phyloP scores from a whole-genome alignment of 495 filamentous ascomycete genomes.

The Parmelia sp. region DNA sequence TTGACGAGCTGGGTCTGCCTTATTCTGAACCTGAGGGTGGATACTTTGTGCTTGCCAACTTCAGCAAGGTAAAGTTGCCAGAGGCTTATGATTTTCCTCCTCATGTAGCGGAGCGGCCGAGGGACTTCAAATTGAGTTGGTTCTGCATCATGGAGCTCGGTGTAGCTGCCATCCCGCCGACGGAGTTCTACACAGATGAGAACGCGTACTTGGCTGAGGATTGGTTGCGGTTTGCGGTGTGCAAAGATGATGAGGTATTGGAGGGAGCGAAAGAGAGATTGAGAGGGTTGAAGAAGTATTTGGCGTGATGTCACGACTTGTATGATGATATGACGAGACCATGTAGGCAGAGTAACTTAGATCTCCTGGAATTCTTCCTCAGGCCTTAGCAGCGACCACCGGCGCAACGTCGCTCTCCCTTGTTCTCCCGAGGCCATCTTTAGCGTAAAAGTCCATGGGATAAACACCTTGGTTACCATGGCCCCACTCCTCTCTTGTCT shows the following conservation, averaged over 20 bases:
- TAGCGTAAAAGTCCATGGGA: constrained; percentile 97
- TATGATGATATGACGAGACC: neutral
- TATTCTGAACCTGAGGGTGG: constrained; percentile 93
- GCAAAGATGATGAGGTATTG: constrained; percentile 86
- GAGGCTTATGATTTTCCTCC: constrained; percentile 77
- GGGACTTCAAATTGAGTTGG: constrained; percentile 93
- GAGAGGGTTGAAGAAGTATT: constrained; percentile 78
- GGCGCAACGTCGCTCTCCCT: constrained; percentile 37
- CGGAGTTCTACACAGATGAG: constrained; percentile 84
- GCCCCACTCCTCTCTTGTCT: constrained; percentile 69
- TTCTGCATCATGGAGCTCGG: constrained; percentile 95
- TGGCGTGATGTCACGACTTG: constrained; percentile 23
- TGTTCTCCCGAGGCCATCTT: constrained; percentile 81
- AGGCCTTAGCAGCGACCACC: constrained; percentile 20
- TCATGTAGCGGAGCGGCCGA: constrained; percentile 74
- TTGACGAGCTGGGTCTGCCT: constrained; percentile 80
- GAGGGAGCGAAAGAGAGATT: constrained; percentile 86
- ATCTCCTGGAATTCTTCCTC: neutral
- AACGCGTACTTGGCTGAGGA: constrained; percentile 85
- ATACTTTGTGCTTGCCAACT: constrained; percentile 93
- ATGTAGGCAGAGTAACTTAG: neutral
- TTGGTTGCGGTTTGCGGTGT: constrained; percentile 92
- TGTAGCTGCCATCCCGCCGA: constrained; percentile 91
- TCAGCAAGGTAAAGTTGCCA: constrained; percentile 76
- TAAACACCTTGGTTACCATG: constrained; percentile 65